Conservation (phyloP, 768 basidiomycete genomes). For the Daedaleopsis nitida region DNA sequence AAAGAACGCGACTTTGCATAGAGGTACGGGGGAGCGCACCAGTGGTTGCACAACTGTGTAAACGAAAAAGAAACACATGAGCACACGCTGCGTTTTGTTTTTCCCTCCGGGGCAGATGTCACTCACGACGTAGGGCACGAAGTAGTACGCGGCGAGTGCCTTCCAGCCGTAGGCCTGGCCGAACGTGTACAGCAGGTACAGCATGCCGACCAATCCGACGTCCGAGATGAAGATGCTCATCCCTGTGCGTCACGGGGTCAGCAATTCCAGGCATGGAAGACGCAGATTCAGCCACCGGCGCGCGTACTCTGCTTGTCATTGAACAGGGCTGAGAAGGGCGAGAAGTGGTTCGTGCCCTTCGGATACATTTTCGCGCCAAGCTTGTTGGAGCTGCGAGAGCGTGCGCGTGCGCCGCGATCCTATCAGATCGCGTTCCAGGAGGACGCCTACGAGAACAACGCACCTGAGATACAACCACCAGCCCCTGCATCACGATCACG, state of each 20-base stretch:
- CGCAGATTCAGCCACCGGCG: neutral
- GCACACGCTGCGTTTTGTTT: too few relatives aligned
- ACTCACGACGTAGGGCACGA: slow-evolving; percentile 32
- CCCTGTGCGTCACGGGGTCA: slow-evolving; percentile 14
- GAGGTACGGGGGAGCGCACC: slow-evolving; percentile 20
- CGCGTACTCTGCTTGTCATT: slow-evolving; percentile 25
- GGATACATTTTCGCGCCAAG: slow-evolving; percentile 33
- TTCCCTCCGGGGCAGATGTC: neutral
- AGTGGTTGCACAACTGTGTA: slow-evolving; percentile 34
- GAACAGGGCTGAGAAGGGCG: slow-evolving; percentile 30
- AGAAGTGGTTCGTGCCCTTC: slow-evolving; percentile 34
- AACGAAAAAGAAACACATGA: too few relatives aligned
- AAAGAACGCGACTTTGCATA: neutral
- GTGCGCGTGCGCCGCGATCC: neutral
- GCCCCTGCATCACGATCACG: slow-evolving; percentile 17
- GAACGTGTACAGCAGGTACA: slow-evolving; percentile 14
- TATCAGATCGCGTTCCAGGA: neutral
- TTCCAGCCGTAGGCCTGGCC: slow-evolving; percentile 23
- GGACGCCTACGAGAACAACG: neutral
- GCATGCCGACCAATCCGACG: slow-evolving; percentile 29
- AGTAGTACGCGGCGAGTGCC: slow-evolving; percentile 28
- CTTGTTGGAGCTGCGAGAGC: slow-evolving; percentile 23
- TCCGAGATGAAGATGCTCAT: slow-evolving; percentile 30
- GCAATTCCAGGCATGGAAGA: neutral
- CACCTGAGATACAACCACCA: slow-evolving; percentile 32